Base-by-base conservation (phyloP, 805 yeast genomes). In the Saturnispora kantuleensis region DNA sequence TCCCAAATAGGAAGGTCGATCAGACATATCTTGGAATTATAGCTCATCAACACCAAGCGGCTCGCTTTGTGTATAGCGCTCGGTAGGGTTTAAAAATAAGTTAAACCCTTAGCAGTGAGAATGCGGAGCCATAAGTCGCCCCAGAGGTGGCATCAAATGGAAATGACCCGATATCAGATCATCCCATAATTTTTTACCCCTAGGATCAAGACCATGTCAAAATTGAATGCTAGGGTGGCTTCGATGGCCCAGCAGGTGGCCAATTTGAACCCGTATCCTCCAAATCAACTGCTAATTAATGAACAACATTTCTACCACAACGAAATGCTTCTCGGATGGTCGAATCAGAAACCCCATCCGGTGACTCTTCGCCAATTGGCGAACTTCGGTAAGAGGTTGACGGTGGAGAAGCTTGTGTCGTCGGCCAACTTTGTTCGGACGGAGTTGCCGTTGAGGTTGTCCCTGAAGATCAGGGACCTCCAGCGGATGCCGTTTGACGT, bases 361-460 rank as follows among this genome's bases (percentile, higher is more conserved):
- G 94, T 90, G 17, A 81, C 96, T 1, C 62, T 93, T n/a, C 70
- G 86, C 42, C 97, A 90, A 55, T 64, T 90, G 52, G 96, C 96
- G 1, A 87, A 87, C 35, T 90, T 83, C 58, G 97, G 96, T 39
- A 81, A 81, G 53, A 74, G 74, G 31, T 62, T 90, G 42, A 84
- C 87, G 11, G 77, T 76, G 51, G 85, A 81, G 32, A 88, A 89
- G 64, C 70, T 90, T 41, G 66, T 90, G 10, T 70, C 80, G 35
- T 81, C 93, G 50, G 97, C 96, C 15, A 86, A 84, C 57, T 93
- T 90, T 59, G 96, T 88, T 1, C 69, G 94, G 39, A 69, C 82
- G 35, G 97, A 90, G 58, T 65, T 93, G 26, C 88, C 96, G 5
- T 79, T 84, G 16, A 68, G 98, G 53, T 70, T 90, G 50, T 89